phyloP scores from a whole-genome alignment of 2,329 filamentous ascomycete genomes.

The Trematosphaeria pertusa region DNA sequence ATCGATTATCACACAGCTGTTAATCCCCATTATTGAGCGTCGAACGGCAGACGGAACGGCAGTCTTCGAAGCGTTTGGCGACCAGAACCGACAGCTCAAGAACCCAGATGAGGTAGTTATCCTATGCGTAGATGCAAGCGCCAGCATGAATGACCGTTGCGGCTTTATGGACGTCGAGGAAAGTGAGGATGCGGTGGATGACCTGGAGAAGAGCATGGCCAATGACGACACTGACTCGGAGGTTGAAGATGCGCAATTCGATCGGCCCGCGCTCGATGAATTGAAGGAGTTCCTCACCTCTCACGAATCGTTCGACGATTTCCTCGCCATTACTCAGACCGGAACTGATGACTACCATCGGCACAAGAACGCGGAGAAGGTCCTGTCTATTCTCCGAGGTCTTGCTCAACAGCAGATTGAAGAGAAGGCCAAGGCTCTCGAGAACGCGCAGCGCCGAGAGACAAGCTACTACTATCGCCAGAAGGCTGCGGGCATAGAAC shows the following conservation, averaged over 20 bases:
- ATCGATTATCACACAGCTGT: constrained; percentile 42
- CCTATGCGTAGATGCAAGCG: constrained; percentile 45
- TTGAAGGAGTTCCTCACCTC: constrained; percentile 30
- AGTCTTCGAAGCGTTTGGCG: constrained; percentile 43
- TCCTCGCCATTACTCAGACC: constrained; percentile 29
- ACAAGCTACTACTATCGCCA: not conserved
- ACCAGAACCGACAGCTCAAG: constrained; percentile 30
- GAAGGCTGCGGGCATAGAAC: not conserved
- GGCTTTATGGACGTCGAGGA: constrained; percentile 40
- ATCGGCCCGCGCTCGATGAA: constrained; percentile 24
- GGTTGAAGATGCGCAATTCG: constrained; percentile 8
- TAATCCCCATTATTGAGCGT: constrained; percentile 40
- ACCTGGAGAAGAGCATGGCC: not conserved
- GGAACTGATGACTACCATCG: constrained; percentile 11
- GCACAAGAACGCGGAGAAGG: constrained; percentile 19
- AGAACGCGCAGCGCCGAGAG: not conserved
- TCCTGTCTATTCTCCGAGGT: constrained; percentile 22
- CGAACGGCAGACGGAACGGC: constrained; percentile 43
- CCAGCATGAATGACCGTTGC: constrained; percentile 38
- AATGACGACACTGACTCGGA: not conserved
- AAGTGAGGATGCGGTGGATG: constrained; percentile 15
- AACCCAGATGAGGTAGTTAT: constrained; percentile 45
- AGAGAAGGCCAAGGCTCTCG: constrained; percentile 1
- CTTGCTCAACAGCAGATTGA: constrained; percentile 16
- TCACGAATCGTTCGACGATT: constrained; percentile 37